phyloP scores from a whole-genome alignment of 2,329 filamentous ascomycete genomes.

The Stagonosporopsis tanaceti region DNA sequence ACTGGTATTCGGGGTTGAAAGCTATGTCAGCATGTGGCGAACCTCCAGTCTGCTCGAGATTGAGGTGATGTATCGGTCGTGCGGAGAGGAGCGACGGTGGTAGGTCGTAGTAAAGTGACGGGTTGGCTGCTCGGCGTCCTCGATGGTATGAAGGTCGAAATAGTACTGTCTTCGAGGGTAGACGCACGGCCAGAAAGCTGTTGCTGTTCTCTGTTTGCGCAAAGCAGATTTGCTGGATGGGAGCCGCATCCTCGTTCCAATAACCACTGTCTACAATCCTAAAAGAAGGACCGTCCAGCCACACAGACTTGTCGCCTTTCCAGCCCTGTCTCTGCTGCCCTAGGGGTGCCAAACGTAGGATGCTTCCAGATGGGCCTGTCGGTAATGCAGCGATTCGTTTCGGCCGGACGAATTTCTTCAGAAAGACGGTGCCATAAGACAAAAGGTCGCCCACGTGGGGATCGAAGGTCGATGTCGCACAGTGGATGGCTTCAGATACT shows the following conservation, averaged over 20 bases:
- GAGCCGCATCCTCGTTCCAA: conserved; percentile 64
- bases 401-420: conserved; percentile 48
- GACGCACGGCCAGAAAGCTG: conserved; percentile 61
- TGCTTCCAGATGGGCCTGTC: conserved; percentile 65
- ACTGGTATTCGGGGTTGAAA: conserved; percentile 68
- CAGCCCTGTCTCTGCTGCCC: conserved; percentile 64
- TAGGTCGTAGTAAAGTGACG: conserved; percentile 31
- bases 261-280: conserved; percentile 56
- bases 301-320: conserved; percentile 55
- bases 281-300: conserved; percentile 58
- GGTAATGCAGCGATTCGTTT: conserved; percentile 44
- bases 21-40: conserved; percentile 67
- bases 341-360: conserved; percentile 64
- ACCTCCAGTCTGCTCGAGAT: conserved; percentile 62
- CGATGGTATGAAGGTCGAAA: conserved; percentile 51
- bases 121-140: conserved; percentile 19
- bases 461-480: conserved; percentile 48
- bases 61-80: conserved; percentile 64
- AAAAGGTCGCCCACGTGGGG: conserved; percentile 57
- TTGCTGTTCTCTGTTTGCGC: conserved; percentile 53
- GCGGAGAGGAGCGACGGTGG: conserved; percentile 62
- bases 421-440: conserved; percentile 64
- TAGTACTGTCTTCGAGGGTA: conserved; percentile 55
- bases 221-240: conserved; percentile 64
- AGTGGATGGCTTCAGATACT: conserved; percentile 41